A percentile compares a stretch with the other conserved stretches of the same genome.
These are phyloP conservation scores for Carex scoparia DNA, from an alignment of 176 grass and related monocot genomes.

Conservation along the genomic window DNA sequence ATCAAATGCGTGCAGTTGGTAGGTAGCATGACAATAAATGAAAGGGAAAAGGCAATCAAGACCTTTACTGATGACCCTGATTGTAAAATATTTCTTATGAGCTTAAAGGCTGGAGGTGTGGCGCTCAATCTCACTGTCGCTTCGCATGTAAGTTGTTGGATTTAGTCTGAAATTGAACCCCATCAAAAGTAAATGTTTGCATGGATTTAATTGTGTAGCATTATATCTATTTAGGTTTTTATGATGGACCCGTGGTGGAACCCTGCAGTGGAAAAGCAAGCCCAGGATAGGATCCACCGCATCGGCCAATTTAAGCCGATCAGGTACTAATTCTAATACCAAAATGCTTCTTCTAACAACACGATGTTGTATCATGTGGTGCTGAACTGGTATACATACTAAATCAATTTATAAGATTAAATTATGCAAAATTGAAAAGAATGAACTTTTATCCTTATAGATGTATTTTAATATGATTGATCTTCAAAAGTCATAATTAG, in stretches of 20 bases:
- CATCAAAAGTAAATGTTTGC: not conserved
- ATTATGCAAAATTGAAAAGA: not conserved
- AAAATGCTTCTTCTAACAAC: not conserved
- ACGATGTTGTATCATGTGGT: not conserved
- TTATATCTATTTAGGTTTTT: slow-evolving; percentile 63
- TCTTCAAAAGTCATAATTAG: not conserved
- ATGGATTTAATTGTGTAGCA: slow-evolving; percentile 1
- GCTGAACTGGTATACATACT: not conserved
- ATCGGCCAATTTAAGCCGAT: slow-evolving; percentile 99
- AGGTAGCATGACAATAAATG: slow-evolving; percentile 67
- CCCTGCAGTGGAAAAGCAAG: slow-evolving; percentile 80
- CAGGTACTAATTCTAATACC: slow-evolving; percentile 40
- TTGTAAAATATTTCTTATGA: slow-evolving; percentile 91
- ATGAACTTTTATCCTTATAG: not conserved
- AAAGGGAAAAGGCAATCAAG: slow-evolving; percentile 86
- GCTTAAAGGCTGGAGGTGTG: slow-evolving; percentile 94
- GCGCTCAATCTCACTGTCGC: slow-evolving; percentile 90
- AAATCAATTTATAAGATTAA: not conserved
- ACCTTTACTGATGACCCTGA: slow-evolving; percentile 66
- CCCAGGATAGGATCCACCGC: slow-evolving; percentile 88
- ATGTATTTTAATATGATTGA: not conserved
- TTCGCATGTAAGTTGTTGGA: slow-evolving; percentile 61
- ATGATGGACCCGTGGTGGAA: slow-evolving; percentile 99
- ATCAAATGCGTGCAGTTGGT: slow-evolving; percentile 81
- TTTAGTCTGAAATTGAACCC: not conserved